Base-by-base conservation (phyloP, 495 filamentous ascomycete genomes). In the Penicillium antarcticum region DNA sequence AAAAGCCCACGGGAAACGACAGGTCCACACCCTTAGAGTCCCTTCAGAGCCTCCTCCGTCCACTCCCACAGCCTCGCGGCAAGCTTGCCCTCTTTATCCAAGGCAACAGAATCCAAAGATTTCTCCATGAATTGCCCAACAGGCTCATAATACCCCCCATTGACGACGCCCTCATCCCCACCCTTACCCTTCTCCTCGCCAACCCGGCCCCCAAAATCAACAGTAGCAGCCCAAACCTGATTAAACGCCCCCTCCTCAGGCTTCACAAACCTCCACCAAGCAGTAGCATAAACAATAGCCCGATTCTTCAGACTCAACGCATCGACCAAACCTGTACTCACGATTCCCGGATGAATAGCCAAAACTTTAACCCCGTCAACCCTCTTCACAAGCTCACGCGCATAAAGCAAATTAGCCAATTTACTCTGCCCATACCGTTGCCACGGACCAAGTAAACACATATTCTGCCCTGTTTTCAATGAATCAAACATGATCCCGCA, bases 341-440 rank as follows among this genome's bases (percentile, higher is more conserved):
- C 62, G 3, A 74, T 56, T 5, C 77, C 79, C 0, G 79, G 77
- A 42, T 80, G 76, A 5, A 81, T 42, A 0, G 73, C 56, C 5
- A 72, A 68, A 4, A 66, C 42, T 0, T 60, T 72, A 24, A 79
- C 68, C 17, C 23, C 41, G 0, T 78, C 78, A 56, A 85, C 76
- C 2, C 72, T 70, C 24, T 51, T 55, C 2, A 80, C 75, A 10
- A 90, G 66, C 51, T 84, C 75, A 6, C 67, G 65, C 9, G 80
- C 74, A 48, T 78, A 85, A 0, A 89, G 63, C 8, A 88, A 62
- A 61, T 88, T 89, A 3, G 85, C 82, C 2, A 91, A 74, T 67
- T 91, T 91, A 55, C 74, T 77, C 46, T 87, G 77, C 0, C 68
- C 76, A 60, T 91, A 91, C 16, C 82, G 74, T 4, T 51, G 41